Conservation (phyloP, 192 early-diverging fungal genomes). For the Coemansia sp. region DNA sequence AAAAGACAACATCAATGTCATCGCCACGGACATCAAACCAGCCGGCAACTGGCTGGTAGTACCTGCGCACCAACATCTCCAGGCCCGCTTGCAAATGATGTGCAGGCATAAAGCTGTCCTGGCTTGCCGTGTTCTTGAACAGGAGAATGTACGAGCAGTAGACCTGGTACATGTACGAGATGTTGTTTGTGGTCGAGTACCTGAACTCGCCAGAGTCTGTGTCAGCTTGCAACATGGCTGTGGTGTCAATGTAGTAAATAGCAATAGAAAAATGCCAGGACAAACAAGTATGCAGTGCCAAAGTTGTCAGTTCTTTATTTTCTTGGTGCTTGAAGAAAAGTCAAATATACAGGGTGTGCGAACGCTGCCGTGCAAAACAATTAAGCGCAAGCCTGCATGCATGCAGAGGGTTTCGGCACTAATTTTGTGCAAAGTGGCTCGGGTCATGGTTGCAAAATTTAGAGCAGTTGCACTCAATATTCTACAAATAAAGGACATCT, state of each 20-base stretch:
- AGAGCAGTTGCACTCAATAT: not conserved
- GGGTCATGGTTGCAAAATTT: not conserved
- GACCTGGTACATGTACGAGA: conserved; percentile 49
- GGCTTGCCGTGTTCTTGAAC: conserved; percentile 18
- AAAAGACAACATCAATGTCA: conserved; percentile 33
- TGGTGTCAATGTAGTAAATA: not conserved
- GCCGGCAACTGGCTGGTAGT: conserved; percentile 38
- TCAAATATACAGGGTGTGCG: not conserved
- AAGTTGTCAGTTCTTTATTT: not conserved
- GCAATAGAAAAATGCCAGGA: too few species aligned
- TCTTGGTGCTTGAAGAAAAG: not conserved
- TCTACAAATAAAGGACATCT: not conserved
- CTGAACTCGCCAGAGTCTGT: conserved; percentile 11
- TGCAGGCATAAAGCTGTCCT: conserved; percentile 16
- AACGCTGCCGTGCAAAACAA: not conserved
- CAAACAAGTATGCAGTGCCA: not conserved
- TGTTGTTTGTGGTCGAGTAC: conserved; percentile 32
- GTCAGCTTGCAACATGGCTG: conserved; percentile 2
- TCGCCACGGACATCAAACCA: conserved; percentile 27
- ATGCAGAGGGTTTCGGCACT: not conserved
- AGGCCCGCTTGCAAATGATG: conserved; percentile 19
- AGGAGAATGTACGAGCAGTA: conserved; percentile 49
- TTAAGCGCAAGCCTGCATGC: not conserved
- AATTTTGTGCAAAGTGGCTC: not conserved
- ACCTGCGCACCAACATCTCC: conserved; percentile 24